Conservation (phyloP, 306 rosid genomes). For the Ochetophila trinervis region DNA sequence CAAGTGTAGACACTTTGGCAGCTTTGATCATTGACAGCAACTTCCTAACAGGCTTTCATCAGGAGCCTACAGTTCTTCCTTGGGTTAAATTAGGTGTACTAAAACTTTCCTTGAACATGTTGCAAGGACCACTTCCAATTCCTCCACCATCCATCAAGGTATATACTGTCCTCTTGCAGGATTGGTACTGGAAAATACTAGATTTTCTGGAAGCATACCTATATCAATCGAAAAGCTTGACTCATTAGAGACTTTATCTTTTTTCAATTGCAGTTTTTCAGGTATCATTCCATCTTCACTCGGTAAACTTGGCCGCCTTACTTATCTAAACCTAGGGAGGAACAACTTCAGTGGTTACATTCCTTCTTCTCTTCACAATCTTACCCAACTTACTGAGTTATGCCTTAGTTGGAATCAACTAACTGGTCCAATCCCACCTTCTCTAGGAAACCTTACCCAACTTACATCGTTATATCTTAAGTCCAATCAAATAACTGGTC, state of each 20-base stretch:
- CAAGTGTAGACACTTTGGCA: slow-evolving; percentile 15
- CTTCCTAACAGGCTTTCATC: background rate
- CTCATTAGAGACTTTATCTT: background rate
- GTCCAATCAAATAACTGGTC: too few relatives aligned
- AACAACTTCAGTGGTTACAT: slow-evolving; percentile 1
- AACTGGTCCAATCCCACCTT: too few relatives aligned
- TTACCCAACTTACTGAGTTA: too few relatives aligned
- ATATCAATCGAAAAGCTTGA: slow-evolving; percentile 15
- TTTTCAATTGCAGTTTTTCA: slow-evolving; percentile 1
- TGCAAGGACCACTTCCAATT: slow-evolving; percentile 17
- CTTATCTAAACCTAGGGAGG: background rate
- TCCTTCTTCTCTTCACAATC: background rate
- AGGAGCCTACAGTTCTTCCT: background rate
- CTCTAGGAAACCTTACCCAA: too few relatives aligned
- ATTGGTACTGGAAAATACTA: background rate
- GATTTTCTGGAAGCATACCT: background rate
- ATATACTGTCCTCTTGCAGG: background rate
- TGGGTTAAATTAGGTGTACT: slow-evolving; percentile 1
- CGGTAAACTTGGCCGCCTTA: slow-evolving; percentile 6
- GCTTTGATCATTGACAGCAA: slow-evolving; percentile 10
- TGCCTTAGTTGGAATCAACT: too few relatives aligned
- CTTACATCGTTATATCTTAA: too few relatives aligned
- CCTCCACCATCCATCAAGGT: background rate
- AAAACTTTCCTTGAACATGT: slow-evolving; percentile 8
- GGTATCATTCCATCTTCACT: slow-evolving; percentile 27